Evolutionary conservation across 2,329 filamentous ascomycete genomes (phyloP), one percentile per base, ranked within the genome.

Genomic region (Beauveria australis): DNA sequence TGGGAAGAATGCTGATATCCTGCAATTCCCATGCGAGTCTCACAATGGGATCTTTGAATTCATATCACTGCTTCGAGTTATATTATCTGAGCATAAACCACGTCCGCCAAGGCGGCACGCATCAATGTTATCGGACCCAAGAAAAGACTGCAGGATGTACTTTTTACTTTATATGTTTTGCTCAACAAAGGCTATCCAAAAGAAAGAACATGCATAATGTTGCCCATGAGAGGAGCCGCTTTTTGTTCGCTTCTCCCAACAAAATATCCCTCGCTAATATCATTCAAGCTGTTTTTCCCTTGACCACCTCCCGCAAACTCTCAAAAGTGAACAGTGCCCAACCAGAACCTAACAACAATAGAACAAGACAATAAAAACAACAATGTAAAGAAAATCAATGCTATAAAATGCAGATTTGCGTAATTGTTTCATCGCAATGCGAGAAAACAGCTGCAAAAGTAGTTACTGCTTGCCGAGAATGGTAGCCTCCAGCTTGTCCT

Each of bases 401-500:
- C 46, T 62, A 9, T 8, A 46, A 59, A 59, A 59, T 43, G 41
- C 49, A 51, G 19, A 26, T 24, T 19, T 22, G n/a, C 18, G 41
- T 53, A 2, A 41, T 49, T 41, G 24, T 5, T 43, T 16, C 10
- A 46, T 6, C 10, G 26, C 37, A 49, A 47, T 43, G 40, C 33
- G 14, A 22, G 37, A 37, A n/a, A 9, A 41, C 33, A 44, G 33
- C 47, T 46, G n/a, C 22, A 28, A 24, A 48, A 41, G n/a, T 24
- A 9, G 16, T 46, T 56, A 63, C 46, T 41, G 14, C 28, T 63
- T 62, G 10, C 67, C 69, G 55, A 75, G 69, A 56, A 83, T 77
- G 14, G 82, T 78, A 28, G 73, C 73, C 64, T 72, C 74, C 63
- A 85, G 66, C 69, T 78, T 80, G 1, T 83, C 79, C 68, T 74